phyloP scores from a whole-genome alignment of 805 yeast genomes.

The Lipomyces sp. region DNA sequence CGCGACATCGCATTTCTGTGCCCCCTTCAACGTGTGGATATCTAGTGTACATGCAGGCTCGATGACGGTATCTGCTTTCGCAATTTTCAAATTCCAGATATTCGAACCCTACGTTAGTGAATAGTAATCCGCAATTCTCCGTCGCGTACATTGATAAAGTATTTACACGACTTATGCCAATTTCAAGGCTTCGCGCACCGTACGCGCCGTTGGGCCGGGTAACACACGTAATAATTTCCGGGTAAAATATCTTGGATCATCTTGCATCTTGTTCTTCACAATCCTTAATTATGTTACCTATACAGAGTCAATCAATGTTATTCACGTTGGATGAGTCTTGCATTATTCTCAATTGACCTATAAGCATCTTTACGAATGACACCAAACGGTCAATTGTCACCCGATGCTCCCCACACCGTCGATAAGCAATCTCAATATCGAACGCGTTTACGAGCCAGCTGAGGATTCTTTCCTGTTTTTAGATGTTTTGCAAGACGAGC shows the following conservation, averaged over 20 bases:
- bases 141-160: too few relatives aligned
- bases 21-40: not conserved
- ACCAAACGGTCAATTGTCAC: not conserved
- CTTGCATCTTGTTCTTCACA: too few relatives aligned
- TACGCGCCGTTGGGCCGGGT: too few relatives aligned
- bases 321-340: too few relatives aligned
- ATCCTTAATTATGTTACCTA: too few relatives aligned
- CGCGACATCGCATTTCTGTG: not conserved
- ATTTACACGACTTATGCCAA: too few relatives aligned
- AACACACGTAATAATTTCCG: too few relatives aligned
- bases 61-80: not conserved
- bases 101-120: not conserved
- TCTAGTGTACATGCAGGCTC: not conserved
- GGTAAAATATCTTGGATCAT: too few relatives aligned
- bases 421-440: conserved; percentile 59
- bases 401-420: conserved; percentile 82
- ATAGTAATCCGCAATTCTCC: not conserved
- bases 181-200: too few relatives aligned
- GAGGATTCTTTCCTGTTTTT: conserved; percentile 88
- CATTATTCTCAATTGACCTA: not conserved
- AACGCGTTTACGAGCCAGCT: conserved; percentile 89
- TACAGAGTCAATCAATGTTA: too few relatives aligned
- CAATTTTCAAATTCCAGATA: not conserved
- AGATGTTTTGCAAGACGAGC: conserved; percentile 75
- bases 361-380: not conserved